These are phyloP conservation scores for Cercospora sp. DNA, from an alignment of 2,329 filamentous ascomycete genomes.

Conservation along the genomic window DNA sequence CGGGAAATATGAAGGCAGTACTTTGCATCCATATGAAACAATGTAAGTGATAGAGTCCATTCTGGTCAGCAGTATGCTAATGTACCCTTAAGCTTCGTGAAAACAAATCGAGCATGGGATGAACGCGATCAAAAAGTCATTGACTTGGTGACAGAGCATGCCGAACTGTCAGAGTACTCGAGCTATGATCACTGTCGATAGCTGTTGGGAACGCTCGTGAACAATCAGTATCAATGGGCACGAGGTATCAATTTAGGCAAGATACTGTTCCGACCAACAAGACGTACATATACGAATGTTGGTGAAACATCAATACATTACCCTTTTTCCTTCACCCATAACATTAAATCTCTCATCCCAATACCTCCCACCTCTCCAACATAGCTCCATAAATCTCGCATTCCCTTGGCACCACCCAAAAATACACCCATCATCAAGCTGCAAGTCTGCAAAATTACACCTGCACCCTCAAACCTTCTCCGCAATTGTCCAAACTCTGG, in stretches of 20 bases:
- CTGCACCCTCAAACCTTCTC: not conserved
- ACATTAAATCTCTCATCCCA: no score
- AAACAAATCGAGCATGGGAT: slow-evolving; percentile 23
- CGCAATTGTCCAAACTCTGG: not conserved
- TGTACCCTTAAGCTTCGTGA: slow-evolving; percentile 17
- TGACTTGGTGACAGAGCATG: slow-evolving; percentile 23
- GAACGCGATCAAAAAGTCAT: slow-evolving; percentile 18
- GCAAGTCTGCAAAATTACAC: not conserved
- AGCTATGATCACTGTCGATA: slow-evolving; percentile 21
- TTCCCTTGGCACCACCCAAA: not conserved
- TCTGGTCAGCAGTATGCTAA: not conserved
- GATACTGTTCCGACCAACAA: no score
- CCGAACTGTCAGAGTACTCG: slow-evolving; percentile 19
- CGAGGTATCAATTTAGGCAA: no score
- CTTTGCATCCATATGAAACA: slow-evolving; percentile 23
- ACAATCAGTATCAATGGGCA: not conserved
- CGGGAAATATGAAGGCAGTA: slow-evolving; percentile 18
- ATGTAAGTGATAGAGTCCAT: slow-evolving; percentile 18
- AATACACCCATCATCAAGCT: not conserved
- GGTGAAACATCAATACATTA: no score
- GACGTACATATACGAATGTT: no score
- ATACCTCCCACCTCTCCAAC: not conserved
- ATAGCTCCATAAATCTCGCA: not conserved
- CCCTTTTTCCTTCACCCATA: not conserved
- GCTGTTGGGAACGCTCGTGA: not conserved